Evolutionary conservation across 2,329 filamentous ascomycete genomes (phyloP).

Genomic region (Helotiales sp.): DNA sequence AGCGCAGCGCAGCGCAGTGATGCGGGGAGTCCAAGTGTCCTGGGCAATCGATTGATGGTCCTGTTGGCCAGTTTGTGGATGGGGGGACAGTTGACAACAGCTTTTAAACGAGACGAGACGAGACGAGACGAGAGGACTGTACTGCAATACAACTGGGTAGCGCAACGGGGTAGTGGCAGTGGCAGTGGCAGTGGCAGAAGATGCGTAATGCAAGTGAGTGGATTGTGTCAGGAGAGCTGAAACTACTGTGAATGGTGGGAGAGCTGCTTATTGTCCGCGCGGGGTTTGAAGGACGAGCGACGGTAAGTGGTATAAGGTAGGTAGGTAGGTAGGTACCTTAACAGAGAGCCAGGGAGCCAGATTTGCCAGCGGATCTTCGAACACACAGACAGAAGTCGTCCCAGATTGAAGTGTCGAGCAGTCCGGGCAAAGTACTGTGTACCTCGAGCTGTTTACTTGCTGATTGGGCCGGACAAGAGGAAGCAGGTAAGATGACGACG

Average conservation of each 20-base stretch:
- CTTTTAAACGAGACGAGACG: constrained; percentile 2
- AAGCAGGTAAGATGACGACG: neutral
- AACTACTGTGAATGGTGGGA: neutral
- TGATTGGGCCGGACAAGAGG: neutral
- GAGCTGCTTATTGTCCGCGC: neutral
- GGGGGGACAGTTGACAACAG: constrained; percentile 4
- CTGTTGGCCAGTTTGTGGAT: neutral
- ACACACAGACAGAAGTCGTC: constrained; percentile 1
- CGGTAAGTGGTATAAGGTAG: neutral
- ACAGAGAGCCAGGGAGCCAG: neutral
- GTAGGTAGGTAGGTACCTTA: neutral
- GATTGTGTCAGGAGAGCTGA: neutral
- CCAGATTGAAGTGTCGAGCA: constrained; percentile 8
- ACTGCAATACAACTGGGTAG: neutral
- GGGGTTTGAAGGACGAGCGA: neutral
- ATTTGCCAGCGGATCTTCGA: neutral
- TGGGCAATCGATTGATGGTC: neutral
- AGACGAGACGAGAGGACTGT: neutral
- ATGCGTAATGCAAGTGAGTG: neutral
- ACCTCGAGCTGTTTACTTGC: neutral
- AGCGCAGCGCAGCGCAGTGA: neutral
- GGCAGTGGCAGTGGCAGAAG: neutral
- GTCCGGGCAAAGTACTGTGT: neutral
- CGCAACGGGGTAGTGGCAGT: neutral
- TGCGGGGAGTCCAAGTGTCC: neutral